A percentile compares a stretch with the other conserved stretches of the same genome.
These are phyloP conservation scores for Cyclospora cayetanensis DNA, from an alignment of 169 alveolate species.

Conservation along the genomic window DNA sequence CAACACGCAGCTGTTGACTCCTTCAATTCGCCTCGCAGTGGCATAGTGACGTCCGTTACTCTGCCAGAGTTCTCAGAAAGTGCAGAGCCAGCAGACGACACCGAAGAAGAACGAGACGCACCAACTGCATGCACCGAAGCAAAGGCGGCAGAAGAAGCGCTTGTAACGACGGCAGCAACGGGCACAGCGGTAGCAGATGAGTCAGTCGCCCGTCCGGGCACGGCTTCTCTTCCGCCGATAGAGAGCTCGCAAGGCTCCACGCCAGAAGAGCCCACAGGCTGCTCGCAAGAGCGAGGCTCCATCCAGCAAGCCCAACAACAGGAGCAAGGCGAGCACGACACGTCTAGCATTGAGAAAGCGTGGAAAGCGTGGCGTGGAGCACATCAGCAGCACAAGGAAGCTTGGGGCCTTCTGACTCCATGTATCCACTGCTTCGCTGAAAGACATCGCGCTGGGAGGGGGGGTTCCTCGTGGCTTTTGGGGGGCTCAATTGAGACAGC, in stretches of 20 bases:
- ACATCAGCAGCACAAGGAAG: background rate
- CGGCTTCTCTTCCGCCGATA: background rate
- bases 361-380: background rate
- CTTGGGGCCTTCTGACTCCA: background rate
- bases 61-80: background rate
- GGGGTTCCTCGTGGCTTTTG: background rate
- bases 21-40: background rate
- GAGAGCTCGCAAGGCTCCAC: background rate
- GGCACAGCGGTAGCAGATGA: background rate
- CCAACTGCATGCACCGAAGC: background rate
- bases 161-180: too few relatives aligned
- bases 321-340: background rate
- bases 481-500: background rate
- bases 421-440: background rate
- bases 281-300: background rate
- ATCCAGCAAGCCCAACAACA: background rate
- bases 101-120: background rate
- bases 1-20: background rate
- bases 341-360: background rate
- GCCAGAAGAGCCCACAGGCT: background rate
- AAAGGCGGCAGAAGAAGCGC: too few relatives aligned
- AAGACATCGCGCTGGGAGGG: background rate
- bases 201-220: background rate
- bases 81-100: background rate
- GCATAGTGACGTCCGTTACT: background rate